Base-by-base conservation (phyloP, 495 filamentous ascomycete genomes). In the Diplogelasinospora grovesii region DNA sequence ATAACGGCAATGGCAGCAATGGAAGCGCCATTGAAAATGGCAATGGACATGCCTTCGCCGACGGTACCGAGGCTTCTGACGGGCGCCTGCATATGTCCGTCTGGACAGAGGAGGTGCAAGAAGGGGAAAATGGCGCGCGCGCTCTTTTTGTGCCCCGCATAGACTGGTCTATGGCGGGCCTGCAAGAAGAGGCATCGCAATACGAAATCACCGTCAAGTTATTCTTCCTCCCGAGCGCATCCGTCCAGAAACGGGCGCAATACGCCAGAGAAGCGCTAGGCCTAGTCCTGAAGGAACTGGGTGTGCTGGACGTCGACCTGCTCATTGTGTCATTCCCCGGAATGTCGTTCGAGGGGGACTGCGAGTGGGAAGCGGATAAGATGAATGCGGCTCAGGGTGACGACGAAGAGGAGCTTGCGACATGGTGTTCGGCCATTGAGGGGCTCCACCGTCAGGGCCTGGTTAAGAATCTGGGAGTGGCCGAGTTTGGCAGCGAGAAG, bases 141-240 rank as follows among this genome's bases (percentile, higher is more conserved):
- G 68, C 69, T 3, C 72, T 89, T 26, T 92, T 83, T 49, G 79
- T 95, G 33, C 89, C 89, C 24, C 73, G 80, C 28, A 77, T 86
- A 39, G 78, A 88, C 56, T 85, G 84, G 69, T 63, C 71, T n/a
- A 59, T 69, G 23, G 74, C 78, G 11, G 81, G 82, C 0, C 64
- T 96, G 16, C 66, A 80, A 20, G 89, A 95, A 56, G 85, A 92
- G 49, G 71, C 81, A 4, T 65, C 71, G 39, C 78, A 85, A 48
- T 95, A 96, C 68, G 85, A 94, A 62, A 93, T 95, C 57, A 96
- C 89, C 1, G 79, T 86, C 28, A 96, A 96, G 57, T 65, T 96
- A 15, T 96, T 96, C 74, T 93, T 90, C 59, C 73, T 95, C 13
- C 86, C 87, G 3, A 74, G 73, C 20, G 76, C 84, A 13, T 70